These are phyloP conservation scores for Nannizziopsis arthrosporioides DNA, from an alignment of 2,329 filamentous ascomycete genomes.

Conservation along the genomic window DNA sequence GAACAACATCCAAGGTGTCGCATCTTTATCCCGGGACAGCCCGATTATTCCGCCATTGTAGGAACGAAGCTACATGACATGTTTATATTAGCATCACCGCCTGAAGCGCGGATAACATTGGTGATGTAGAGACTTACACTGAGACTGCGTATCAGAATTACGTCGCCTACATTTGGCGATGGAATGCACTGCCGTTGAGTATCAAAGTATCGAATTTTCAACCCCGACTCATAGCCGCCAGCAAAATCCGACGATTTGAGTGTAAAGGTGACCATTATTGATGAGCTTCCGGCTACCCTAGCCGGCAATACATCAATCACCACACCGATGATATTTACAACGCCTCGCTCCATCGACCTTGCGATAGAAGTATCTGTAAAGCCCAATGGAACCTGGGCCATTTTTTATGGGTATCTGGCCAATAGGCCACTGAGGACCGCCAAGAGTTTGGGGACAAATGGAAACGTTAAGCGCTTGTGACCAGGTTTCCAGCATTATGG, in stretches of 20 bases:
- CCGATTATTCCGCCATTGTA: slow-evolving; percentile 2
- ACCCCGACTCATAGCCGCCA: slow-evolving; percentile 30
- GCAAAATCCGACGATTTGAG: slow-evolving; percentile 48
- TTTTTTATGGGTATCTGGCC: slow-evolving; percentile 10
- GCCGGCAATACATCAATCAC: slow-evolving; percentile 54
- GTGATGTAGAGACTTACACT: slow-evolving; percentile 35
- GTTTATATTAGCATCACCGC: background rate
- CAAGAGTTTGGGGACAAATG: background rate
- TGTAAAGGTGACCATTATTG: slow-evolving; percentile 51
- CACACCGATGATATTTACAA: slow-evolving; percentile 55
- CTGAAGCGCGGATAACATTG: too few relatives aligned
- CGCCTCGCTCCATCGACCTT: slow-evolving; percentile 6
- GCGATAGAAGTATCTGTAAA: slow-evolving; percentile 12
- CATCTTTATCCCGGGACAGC: background rate
- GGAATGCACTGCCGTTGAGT: slow-evolving; percentile 35
- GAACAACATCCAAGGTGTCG: slow-evolving; percentile 5
- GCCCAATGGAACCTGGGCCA: slow-evolving; percentile 11
- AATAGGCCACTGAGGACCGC: background rate
- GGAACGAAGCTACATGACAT: background rate
- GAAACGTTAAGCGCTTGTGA: too few relatives aligned
- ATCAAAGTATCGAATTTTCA: slow-evolving; percentile 52
- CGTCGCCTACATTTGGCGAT: slow-evolving; percentile 43
- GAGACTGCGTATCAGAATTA: slow-evolving; percentile 50
- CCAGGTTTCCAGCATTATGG: too few relatives aligned
- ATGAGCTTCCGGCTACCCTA: slow-evolving; percentile 40